Percentiles rank a stretch among this genome's conserved stretches.
Evolutionary conservation across 139 green algal genomes (phyloP).

Genomic region (Marvania coccoides): DNA sequence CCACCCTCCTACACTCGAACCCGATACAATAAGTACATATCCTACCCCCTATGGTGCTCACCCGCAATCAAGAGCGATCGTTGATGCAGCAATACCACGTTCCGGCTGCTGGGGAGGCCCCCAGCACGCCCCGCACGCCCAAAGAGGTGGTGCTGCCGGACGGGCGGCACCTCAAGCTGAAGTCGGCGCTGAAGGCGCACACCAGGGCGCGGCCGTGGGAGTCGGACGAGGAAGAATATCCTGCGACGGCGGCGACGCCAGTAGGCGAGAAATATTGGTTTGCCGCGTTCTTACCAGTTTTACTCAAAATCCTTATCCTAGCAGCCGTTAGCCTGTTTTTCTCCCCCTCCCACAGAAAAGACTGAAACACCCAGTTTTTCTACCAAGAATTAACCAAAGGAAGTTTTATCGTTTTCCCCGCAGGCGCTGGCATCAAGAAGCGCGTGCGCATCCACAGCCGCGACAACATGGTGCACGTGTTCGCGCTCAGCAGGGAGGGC

Average conservation of each 20-base stretch:
- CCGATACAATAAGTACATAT: background rate
- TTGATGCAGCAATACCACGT: slow-evolving; percentile 5
- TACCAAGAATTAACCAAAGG: too few species aligned
- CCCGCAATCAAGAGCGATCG: background rate
- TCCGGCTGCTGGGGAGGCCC: background rate
- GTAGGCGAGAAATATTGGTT: too few species aligned
- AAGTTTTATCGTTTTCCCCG: too few species aligned
- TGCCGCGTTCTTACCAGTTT: too few species aligned
- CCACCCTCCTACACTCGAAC: too few species aligned
- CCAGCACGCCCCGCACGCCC: background rate
- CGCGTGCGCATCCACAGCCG: slow-evolving; percentile 18
- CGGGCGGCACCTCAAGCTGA: slow-evolving; percentile 5
- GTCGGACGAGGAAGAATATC: background rate
- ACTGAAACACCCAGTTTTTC: too few species aligned
- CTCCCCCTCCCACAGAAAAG: too few species aligned
- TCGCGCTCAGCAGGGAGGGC: too few species aligned
- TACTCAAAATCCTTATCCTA: too few species aligned
- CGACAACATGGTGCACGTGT: slow-evolving; percentile 23
- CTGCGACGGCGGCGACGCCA: background rate
- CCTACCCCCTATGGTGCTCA: slow-evolving; percentile 7
- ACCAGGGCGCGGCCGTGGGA: background rate
- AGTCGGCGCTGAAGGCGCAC: slow-evolving; percentile 11
- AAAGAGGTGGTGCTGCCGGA: background rate
- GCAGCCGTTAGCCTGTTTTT: too few species aligned
- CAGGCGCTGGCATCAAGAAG: slow-evolving; percentile 9